These are phyloP conservation scores for Aspergillus quadricinctus DNA, from an alignment of 2,329 filamentous ascomycete species.

Conservation along the genomic window DNA sequence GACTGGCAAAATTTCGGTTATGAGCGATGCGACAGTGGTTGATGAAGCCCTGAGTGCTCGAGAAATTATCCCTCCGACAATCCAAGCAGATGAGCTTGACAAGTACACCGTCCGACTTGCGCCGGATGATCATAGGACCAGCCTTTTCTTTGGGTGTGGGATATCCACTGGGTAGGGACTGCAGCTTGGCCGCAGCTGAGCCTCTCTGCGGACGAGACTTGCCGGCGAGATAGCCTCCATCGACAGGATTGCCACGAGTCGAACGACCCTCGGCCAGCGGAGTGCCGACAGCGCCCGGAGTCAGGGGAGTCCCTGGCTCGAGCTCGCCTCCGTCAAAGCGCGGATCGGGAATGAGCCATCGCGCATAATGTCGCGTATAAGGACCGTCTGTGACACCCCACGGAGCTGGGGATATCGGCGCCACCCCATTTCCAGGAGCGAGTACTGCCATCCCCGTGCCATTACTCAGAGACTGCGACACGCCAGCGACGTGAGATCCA, in stretches of 20 bases:
- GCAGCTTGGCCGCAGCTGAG: slow-evolving; percentile 60
- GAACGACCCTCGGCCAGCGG: slow-evolving; percentile 64
- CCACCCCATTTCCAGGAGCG: slow-evolving; percentile 56
- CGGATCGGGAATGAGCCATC: slow-evolving; percentile 88
- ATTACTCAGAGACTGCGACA: slow-evolving; percentile 64
- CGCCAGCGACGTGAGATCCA: slow-evolving; percentile 54
- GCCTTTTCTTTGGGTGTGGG: slow-evolving; percentile 73
- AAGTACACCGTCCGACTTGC: slow-evolving; percentile 72
- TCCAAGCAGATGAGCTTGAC: slow-evolving; percentile 89
- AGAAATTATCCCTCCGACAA: slow-evolving; percentile 86
- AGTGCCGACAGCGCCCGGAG: slow-evolving; percentile 32
- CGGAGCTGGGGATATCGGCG: slow-evolving; percentile 74
- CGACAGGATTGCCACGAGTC: slow-evolving; percentile 70
- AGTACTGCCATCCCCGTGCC: slow-evolving; percentile 70
- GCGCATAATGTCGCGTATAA: slow-evolving; percentile 89
- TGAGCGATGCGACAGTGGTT: slow-evolving; percentile 98
- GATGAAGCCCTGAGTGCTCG: slow-evolving; percentile 97
- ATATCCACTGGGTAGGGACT: slow-evolving; percentile 66
- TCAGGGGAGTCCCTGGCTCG: slow-evolving; percentile 22
- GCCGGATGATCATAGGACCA: slow-evolving; percentile 78
- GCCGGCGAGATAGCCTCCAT: slow-evolving; percentile 47
- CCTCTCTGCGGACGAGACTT: slow-evolving; percentile 57
- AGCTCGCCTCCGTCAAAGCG: slow-evolving; percentile 67
- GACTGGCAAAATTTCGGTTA: slow-evolving; percentile 87
- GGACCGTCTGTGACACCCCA: slow-evolving; percentile 90